Percentiles rank a stretch among this genome's conserved stretches.
These are phyloP conservation scores for Trichomonas gallinae DNA, from an alignment of 208 protist species.

Conservation along the genomic window DNA sequence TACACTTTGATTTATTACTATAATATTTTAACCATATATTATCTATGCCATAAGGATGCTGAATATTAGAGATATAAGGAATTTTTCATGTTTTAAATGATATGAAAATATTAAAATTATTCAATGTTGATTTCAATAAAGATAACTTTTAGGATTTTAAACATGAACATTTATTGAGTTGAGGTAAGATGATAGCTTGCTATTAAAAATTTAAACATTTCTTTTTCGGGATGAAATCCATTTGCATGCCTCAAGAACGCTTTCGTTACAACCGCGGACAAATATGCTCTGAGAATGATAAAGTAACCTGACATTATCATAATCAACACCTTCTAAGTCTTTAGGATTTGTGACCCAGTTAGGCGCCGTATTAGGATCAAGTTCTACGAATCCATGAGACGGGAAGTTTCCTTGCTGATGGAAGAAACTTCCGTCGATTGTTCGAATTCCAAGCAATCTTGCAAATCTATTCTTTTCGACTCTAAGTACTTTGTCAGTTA, in stretches of 20 bases:
- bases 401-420: conserved; percentile 23
- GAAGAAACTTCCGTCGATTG: background rate
- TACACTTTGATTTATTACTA: too few relatives aligned
- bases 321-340: background rate
- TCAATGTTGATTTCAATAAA: too few relatives aligned
- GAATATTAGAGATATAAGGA: too few relatives aligned
- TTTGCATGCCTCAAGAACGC: background rate
- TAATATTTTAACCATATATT: too few relatives aligned
- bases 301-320: background rate
- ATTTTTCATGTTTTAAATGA: too few relatives aligned
- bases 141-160: too few relatives aligned
- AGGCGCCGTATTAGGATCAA: background rate
- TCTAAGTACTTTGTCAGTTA: background rate
- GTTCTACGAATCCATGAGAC: background rate
- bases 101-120: too few relatives aligned
- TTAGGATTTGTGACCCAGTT: background rate
- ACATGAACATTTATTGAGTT: too few relatives aligned
- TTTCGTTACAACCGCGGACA: background rate
- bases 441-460: background rate
- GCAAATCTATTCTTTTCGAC: conserved; percentile 12
- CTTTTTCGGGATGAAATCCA: background rate
- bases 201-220: background rate
- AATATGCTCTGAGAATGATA: background rate
- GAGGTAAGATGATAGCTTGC: too few relatives aligned
- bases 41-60: too few relatives aligned